These are phyloP conservation scores for Fusarium equiseti DNA, from an alignment of 2,329 filamentous ascomycete species.

Conservation along the genomic window DNA sequence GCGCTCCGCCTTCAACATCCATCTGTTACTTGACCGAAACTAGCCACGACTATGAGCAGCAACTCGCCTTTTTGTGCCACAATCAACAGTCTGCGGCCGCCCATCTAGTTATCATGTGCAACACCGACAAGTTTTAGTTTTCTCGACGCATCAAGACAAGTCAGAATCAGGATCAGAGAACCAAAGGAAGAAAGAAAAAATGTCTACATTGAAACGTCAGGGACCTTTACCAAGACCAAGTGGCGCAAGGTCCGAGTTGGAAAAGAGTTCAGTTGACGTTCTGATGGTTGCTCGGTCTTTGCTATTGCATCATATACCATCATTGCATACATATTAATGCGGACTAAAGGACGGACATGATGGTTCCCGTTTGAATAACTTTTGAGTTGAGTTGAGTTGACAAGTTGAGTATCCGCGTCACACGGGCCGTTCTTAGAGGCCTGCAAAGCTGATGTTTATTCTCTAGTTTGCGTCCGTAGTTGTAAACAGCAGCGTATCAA, in stretches of 20 bases:
- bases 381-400: conserved; percentile 4
- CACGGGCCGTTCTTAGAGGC: conserved; percentile 29
- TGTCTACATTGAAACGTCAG: conserved; percentile 22
- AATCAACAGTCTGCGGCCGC: conserved; percentile 26
- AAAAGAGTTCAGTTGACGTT: conserved; percentile 14
- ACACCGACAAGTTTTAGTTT: conserved; percentile 15
- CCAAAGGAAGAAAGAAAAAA: not conserved
- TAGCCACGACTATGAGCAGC: conserved; percentile 23
- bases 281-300: conserved; percentile 7
- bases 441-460: conserved; percentile 18
- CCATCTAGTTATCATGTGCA: conserved; percentile 23
- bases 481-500: conserved; percentile 13
- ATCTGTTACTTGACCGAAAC: not conserved
- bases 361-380: conserved; percentile 8
- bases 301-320: conserved; percentile 42
- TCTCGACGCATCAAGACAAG: conserved; percentile 6
- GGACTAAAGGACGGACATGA: conserved; percentile 5
- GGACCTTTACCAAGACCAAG: conserved; percentile 19
- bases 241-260: conserved; percentile 27
- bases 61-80: conserved; percentile 36
- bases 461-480: not conserved
- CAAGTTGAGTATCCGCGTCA: conserved; percentile 27
- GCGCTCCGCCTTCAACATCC: conserved; percentile 32
- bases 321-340: conserved; percentile 17
- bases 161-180: not conserved